Evolutionary conservation across 192 early-diverging fungal genomes (phyloP).

Genomic region (Spizellomyces sp.): DNA sequence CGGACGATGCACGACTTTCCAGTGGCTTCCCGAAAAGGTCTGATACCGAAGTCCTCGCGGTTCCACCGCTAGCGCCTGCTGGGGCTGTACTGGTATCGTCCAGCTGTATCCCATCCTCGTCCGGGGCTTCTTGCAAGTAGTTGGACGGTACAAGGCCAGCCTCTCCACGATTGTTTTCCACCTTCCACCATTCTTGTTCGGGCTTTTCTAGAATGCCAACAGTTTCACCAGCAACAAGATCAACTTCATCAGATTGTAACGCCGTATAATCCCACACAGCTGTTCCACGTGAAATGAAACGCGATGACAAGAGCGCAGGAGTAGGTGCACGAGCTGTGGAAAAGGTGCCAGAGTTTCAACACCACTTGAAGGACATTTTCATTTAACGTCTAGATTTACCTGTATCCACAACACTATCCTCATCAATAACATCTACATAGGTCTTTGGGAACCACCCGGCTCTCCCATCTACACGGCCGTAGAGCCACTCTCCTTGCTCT

Average conservation of each 20-base stretch:
- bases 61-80: background rate
- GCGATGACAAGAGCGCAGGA: slow-evolving; percentile 9
- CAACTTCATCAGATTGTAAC: slow-evolving; percentile 47
- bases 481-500: slow-evolving; percentile 72
- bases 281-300: slow-evolving; percentile 21
- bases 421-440: slow-evolving; percentile 53
- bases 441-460: slow-evolving; percentile 66
- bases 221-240: slow-evolving; percentile 36
- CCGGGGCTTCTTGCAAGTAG: slow-evolving; percentile 38
- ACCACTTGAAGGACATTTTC: too few species aligned
- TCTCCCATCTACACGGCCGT: slow-evolving; percentile 44
- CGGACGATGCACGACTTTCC: background rate
- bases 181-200: slow-evolving; percentile 51
- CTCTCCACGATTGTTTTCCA: slow-evolving; percentile 34
- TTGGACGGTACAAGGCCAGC: slow-evolving; percentile 53
- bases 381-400: background rate
- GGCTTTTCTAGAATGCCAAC: slow-evolving; percentile 44
- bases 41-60: background rate
- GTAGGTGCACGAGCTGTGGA: slow-evolving; percentile 8
- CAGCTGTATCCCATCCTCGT: slow-evolving; percentile 4
- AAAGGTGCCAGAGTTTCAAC: background rate
- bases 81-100: background rate
- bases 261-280: slow-evolving; percentile 48
- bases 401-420: slow-evolving; percentile 33
- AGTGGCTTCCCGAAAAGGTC: background rate